These are phyloP conservation scores for Nicotiana paniculata DNA, from an alignment of 257 asterid species.

Conservation along the genomic window DNA sequence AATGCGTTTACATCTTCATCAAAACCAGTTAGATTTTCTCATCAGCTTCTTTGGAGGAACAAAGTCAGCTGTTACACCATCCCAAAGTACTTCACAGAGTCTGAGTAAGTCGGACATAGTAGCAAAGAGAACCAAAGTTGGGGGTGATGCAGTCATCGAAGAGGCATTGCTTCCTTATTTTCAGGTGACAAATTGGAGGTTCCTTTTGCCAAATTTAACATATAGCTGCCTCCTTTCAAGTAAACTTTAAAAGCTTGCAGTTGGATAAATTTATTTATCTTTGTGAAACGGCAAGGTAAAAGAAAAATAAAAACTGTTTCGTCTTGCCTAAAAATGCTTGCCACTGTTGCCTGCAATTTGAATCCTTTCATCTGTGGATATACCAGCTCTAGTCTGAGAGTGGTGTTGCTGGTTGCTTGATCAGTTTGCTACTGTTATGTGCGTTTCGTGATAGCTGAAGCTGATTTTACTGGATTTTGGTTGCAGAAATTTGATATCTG, in stretches of 20 bases:
- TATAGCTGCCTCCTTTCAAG: background rate
- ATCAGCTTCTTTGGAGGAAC: constrained; percentile 82
- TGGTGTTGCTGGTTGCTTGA: background rate
- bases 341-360: background rate
- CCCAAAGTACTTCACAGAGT: constrained; percentile 31
- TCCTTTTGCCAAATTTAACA: constrained; percentile 2
- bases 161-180: constrained; percentile 94
- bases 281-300: background rate
- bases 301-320: background rate
- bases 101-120: constrained; percentile 35
- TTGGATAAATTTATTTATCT: background rate
- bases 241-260: background rate
- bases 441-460: constrained; percentile 8
- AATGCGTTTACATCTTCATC: constrained; percentile 85
- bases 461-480: constrained; percentile 18
- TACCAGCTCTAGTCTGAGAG: background rate
- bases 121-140: constrained; percentile 32
- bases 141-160: constrained; percentile 37
- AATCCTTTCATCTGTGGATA: background rate
- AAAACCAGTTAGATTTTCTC: constrained; percentile 93
- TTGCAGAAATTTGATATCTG: constrained; percentile 88
- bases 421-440: constrained; percentile 4
- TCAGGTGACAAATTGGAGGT: constrained; percentile 52
- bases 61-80: constrained; percentile 39
- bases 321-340: background rate